Evolutionary conservation across 2,329 filamentous ascomycete species (phyloP), one percentile per base, ranked within the genome.

Genomic region (Hortaea sp.): DNA sequence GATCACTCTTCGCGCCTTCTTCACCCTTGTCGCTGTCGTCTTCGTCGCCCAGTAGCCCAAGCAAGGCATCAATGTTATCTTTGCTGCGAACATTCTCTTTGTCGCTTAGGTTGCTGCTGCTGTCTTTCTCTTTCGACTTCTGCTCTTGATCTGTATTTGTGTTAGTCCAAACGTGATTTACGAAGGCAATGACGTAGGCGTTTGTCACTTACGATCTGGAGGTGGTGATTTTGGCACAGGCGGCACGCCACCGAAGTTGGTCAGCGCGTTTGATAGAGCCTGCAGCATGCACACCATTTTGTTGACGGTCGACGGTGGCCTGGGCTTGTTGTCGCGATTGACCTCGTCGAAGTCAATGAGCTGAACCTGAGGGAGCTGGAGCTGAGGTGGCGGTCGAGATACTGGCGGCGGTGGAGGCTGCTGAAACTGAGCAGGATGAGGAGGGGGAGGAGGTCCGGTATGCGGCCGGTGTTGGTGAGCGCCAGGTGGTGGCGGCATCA

Each of bases 271-370:
- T 12, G 58, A 60, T 37, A 60, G 45, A 28, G 48, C 48, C 29
- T 57, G 46, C 2, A 60, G 49, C 45, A 55, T 60, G 7, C 53
- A 46, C 10, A 58, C 49, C 54, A 61, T 61, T 13, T 55, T 46
- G 9, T 45, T 43, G 10, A 61, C 49, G 5, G 56, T 55, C 40
- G 53, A 47, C 28, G 49, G 51, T 37, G 48, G 29, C 41, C 45
- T 50, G 7, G 53, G 50, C 32, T 49, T 46, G 39, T 50, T 42
- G 1, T 48, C 39, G 9, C 51, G 52, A 28, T 53, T 51, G 31
- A 53, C 50, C 34, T 50, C 54, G 7, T 57, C 50, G 32, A 58
- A 51, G 29, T 46, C 46, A 11, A 44, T 45, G 32, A 45, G 42
- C 31, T 47, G 39, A 29, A 47, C 44, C 32, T 45, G 47, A 4